These are phyloP conservation scores for Calonectria pseudoreteaudii DNA, from an alignment of 2,329 filamentous ascomycete genomes.

Conservation along the genomic window DNA sequence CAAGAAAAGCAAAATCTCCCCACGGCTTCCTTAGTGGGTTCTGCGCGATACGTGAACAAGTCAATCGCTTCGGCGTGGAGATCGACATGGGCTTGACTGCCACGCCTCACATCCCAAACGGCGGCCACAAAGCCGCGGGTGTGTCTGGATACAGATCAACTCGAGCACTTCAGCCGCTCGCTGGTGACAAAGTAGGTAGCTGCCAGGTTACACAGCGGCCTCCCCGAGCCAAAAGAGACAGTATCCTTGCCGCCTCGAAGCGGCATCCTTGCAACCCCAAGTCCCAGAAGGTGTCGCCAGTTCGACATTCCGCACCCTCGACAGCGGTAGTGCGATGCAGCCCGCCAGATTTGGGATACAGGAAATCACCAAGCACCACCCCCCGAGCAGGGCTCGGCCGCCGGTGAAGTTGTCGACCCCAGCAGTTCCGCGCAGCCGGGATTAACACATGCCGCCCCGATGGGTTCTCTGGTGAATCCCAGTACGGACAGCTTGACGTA, in stretches of 20 bases:
- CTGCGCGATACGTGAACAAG: constrained; percentile 38
- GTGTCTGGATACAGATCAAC: constrained; percentile 30
- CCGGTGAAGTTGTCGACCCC: constrained; percentile 16
- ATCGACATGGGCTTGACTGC: constrained; percentile 40
- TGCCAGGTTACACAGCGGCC: constrained; percentile 27
- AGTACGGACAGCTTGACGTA: constrained; percentile 7
- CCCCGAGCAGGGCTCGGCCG: constrained; percentile 29
- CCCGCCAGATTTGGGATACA: constrained; percentile 39
- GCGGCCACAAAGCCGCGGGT: constrained; percentile 26
- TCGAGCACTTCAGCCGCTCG: constrained; percentile 17
- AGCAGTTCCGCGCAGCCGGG: constrained; percentile 6
- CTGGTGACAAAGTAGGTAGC: constrained; percentile 12
- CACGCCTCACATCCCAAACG: constrained; percentile 20
- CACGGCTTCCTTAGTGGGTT: constrained; percentile 29
- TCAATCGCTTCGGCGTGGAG: constrained; percentile 38
- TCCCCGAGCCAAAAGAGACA: constrained; percentile 22
- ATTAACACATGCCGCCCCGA: constrained; percentile 10
- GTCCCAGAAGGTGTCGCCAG: constrained; percentile 25
- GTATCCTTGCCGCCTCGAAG: constrained; percentile 31
- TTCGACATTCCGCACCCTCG: constrained; percentile 29
- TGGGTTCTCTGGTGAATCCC: constrained; percentile 12
- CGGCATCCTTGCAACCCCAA: constrained; percentile 31
- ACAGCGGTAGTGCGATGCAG: constrained; percentile 39
- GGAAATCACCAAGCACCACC: constrained; percentile 23
- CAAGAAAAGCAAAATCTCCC: constrained; percentile 43